phyloP scores from a whole-genome alignment of 1,139 yeast genomes.

The Diutina mesorugosa region DNA sequence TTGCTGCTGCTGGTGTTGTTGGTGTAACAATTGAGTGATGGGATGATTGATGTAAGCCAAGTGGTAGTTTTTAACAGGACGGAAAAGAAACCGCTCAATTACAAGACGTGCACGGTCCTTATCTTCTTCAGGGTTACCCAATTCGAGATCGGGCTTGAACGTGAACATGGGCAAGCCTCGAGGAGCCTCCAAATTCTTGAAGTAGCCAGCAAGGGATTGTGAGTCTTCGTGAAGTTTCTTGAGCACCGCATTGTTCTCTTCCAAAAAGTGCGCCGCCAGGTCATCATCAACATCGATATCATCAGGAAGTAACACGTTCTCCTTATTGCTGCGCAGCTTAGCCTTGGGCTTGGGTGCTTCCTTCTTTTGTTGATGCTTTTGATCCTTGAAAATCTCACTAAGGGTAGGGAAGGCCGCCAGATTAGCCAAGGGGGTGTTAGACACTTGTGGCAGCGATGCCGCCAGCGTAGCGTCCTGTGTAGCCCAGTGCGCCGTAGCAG shows the following conservation, averaged over 20 bases:
- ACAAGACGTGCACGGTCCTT: conserved; percentile 26
- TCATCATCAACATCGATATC: conserved; percentile 30
- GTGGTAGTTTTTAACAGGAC: conserved; percentile 34
- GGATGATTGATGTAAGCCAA: conserved; percentile 37
- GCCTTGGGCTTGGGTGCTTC: conserved; percentile 15
- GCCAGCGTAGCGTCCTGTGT: conserved; percentile 12
- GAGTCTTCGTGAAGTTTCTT: conserved; percentile 18
- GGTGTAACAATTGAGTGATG: conserved; percentile 17
- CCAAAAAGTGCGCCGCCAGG: conserved; percentile 22
- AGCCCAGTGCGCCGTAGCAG: conserved; percentile 53
- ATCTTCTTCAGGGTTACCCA: conserved; percentile 22
- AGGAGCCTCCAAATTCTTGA: conserved; percentile 12
- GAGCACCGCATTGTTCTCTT: conserved; percentile 23
- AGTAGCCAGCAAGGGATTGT: conserved; percentile 21
- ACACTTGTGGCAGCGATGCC: conserved; percentile 23
- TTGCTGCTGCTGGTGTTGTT: conserved; percentile 18
- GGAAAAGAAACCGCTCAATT: conserved; percentile 27
- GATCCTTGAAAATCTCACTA: conserved; percentile 45
- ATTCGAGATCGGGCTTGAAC: conserved; percentile 10
- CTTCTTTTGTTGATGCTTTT: conserved; percentile 20
- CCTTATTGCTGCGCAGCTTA: conserved; percentile 11
- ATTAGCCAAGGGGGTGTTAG: conserved; percentile 27
- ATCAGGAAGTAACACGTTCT: conserved; percentile 18
- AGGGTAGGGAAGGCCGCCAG: conserved; percentile 62
- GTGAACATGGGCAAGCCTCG: conserved; percentile 27